These are phyloP conservation scores for Podaxis mareebaensis DNA, from an alignment of 768 basidiomycete species.

Conservation along the genomic window DNA sequence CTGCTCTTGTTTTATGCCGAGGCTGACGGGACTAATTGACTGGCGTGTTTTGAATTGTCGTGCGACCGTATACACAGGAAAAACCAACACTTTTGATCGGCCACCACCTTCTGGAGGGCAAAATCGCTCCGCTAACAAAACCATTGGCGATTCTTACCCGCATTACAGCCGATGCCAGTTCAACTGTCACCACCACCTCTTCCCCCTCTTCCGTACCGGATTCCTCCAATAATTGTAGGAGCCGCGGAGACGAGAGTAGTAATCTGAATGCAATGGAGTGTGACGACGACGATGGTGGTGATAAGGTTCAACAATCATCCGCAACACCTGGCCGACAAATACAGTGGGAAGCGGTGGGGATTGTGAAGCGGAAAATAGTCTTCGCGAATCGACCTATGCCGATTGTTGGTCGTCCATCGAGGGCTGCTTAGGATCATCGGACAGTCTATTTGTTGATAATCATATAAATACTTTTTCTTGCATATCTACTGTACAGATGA, in stretches of 20 bases:
- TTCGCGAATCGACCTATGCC: constrained; percentile 87
- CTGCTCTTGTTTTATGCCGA: constrained; percentile 1
- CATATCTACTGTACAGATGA: constrained; percentile 12
- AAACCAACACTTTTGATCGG: constrained; percentile 83
- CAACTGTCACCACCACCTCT: not conserved
- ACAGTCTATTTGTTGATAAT: not conserved
- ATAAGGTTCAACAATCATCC: constrained; percentile 4
- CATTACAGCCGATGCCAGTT: constrained; percentile 20
- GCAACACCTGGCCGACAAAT: constrained; percentile 17
- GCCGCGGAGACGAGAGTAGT: constrained; percentile 3
- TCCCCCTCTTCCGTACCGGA: not conserved
- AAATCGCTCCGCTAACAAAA: constrained; percentile 71
- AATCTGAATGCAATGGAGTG: constrained; percentile 1
- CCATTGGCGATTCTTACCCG: constrained; percentile 79
- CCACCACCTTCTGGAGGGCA: constrained; percentile 90
- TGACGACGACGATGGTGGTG: constrained; percentile 6
- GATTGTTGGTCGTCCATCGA: constrained; percentile 30
- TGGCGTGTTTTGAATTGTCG: not conserved
- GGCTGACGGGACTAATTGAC: not conserved
- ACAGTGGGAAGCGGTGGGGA: constrained; percentile 63
- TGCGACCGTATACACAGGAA: constrained; percentile 41
- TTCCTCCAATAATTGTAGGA: constrained; percentile 6
- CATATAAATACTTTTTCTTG: constrained; percentile 15
- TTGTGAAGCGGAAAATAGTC: constrained; percentile 81
- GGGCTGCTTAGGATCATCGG: constrained; percentile 9